Evolutionary conservation across 345 rosid genomes (phyloP).

Genomic region (Populus tremula): DNA sequence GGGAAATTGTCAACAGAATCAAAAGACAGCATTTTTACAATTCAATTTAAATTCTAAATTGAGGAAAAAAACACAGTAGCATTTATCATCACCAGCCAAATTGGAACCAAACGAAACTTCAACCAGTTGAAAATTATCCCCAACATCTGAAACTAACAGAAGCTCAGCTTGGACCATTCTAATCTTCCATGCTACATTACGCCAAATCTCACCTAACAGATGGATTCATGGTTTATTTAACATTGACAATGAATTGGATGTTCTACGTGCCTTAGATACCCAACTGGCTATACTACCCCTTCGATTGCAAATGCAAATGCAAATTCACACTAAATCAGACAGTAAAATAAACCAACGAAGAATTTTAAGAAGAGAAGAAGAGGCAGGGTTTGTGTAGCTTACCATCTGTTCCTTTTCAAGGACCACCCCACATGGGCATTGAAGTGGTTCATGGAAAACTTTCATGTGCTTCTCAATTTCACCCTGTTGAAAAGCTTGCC

Average conservation of each 20-base stretch:
- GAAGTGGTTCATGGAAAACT: constrained; percentile 81
- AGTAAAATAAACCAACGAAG: not conserved
- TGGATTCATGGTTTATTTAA: not conserved
- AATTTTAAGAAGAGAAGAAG: not conserved
- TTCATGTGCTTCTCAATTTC: constrained; percentile 93
- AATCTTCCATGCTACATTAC: not conserved
- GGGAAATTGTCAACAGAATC: not conserved
- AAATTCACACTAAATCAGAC: not conserved
- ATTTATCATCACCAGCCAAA: not conserved
- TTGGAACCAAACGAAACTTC: not conserved
- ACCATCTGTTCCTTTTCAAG: constrained; percentile 93
- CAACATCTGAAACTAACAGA: not conserved
- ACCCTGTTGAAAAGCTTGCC: constrained; percentile 64
- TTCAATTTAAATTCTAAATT: not conserved
- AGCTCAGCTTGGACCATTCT: not conserved
- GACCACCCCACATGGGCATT: constrained; percentile 72
- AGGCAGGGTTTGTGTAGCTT: constrained; percentile 15
- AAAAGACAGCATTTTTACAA: not conserved
- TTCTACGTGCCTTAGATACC: not conserved
- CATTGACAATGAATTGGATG: not conserved
- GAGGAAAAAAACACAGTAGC: not conserved
- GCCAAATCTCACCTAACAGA: not conserved
- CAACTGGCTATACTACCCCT: not conserved
- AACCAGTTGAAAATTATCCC: not conserved
- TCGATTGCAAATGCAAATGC: not conserved